Conservation (phyloP, 208 protist species). For the Crithidia expoeki region DNA sequence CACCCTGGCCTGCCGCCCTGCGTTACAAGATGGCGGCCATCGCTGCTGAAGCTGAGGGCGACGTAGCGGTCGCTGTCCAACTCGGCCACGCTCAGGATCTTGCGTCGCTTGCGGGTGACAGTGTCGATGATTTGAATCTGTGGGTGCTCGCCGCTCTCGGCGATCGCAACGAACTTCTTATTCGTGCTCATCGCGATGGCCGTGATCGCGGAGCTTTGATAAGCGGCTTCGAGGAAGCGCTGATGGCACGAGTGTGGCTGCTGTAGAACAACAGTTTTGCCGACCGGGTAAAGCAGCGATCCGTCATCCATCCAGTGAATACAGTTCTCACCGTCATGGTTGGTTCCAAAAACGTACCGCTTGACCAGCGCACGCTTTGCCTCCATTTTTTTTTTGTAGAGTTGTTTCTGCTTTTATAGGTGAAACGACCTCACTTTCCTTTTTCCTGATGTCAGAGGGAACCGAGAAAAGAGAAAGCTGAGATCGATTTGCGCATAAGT, state of each 20-base stretch:
- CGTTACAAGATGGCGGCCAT: constrained; percentile 89
- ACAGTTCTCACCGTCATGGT: constrained; percentile 64
- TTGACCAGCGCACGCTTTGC: constrained; percentile 63
- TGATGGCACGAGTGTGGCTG: constrained; percentile 81
- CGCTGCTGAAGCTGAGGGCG: constrained; percentile 80
- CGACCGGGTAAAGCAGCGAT: constrained; percentile 88
- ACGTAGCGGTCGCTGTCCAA: constrained; percentile 83
- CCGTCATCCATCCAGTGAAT: constrained; percentile 87
- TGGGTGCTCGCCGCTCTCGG: constrained; percentile 75
- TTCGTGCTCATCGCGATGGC: constrained; percentile 92
- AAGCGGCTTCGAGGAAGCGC: constrained; percentile 77
- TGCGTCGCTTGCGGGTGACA: constrained; percentile 84
- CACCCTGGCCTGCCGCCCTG: constrained; percentile 83
- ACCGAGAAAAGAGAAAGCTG: too few species aligned
- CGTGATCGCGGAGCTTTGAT: constrained; percentile 85
- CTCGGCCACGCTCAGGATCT: constrained; percentile 76
- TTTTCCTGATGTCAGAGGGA: not conserved
- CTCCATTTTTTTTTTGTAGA: constrained; percentile 30
- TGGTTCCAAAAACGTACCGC: constrained; percentile 85
- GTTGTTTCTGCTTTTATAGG: not conserved
- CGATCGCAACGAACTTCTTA: constrained; percentile 95
- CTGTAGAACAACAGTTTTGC: constrained; percentile 82
- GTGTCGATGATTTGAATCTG: constrained; percentile 91
- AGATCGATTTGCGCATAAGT: too few species aligned
- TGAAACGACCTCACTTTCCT: too few species aligned